phyloP scores from a whole-genome alignment of 208 protist species.

The Trypanosoma caninum region DNA sequence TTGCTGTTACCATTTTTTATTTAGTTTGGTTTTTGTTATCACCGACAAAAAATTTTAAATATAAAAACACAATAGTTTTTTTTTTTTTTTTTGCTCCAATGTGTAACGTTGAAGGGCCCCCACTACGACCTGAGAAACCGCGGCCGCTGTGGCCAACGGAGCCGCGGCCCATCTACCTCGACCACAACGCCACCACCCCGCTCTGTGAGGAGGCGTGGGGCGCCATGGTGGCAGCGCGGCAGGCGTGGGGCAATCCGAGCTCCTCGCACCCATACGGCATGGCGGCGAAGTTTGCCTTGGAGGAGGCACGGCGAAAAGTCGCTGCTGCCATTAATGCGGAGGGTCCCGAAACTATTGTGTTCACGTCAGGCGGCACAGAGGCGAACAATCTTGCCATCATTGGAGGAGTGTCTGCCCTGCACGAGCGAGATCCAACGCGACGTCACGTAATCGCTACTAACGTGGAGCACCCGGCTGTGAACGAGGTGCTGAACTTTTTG shows the following conservation, averaged over 20 bases:
- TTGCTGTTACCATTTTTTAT: neutral
- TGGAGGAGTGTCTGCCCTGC: slow-evolving; percentile 40
- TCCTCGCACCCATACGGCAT: slow-evolving; percentile 82
- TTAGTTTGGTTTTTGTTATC: neutral
- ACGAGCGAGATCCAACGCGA: slow-evolving; percentile 23
- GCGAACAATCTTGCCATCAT: slow-evolving; percentile 93
- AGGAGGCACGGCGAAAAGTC: slow-evolving; percentile 61
- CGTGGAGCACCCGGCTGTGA: slow-evolving; percentile 86
- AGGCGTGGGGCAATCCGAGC: slow-evolving; percentile 90
- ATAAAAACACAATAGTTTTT: neutral
- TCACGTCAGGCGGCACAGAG: slow-evolving; percentile 94
- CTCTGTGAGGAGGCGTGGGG: slow-evolving; percentile 80
- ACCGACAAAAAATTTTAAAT: neutral
- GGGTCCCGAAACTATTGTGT: slow-evolving; percentile 69
- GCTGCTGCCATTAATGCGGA: slow-evolving; percentile 40
- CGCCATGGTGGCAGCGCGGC: slow-evolving; percentile 47
- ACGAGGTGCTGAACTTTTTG: slow-evolving; percentile 69
- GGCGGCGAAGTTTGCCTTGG: slow-evolving; percentile 79
- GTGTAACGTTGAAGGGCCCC: slow-evolving; percentile 68
- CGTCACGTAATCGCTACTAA: slow-evolving; percentile 66
- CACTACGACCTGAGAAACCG: slow-evolving; percentile 57
- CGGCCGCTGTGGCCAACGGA: slow-evolving; percentile 47
- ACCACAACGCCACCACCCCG: slow-evolving; percentile 93
- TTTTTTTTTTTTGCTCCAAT: slow-evolving; percentile 1
- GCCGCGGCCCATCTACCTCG: slow-evolving; percentile 88